phyloP scores from a whole-genome alignment of 2,329 filamentous ascomycete genomes.

The Bipolaris oryzae region DNA sequence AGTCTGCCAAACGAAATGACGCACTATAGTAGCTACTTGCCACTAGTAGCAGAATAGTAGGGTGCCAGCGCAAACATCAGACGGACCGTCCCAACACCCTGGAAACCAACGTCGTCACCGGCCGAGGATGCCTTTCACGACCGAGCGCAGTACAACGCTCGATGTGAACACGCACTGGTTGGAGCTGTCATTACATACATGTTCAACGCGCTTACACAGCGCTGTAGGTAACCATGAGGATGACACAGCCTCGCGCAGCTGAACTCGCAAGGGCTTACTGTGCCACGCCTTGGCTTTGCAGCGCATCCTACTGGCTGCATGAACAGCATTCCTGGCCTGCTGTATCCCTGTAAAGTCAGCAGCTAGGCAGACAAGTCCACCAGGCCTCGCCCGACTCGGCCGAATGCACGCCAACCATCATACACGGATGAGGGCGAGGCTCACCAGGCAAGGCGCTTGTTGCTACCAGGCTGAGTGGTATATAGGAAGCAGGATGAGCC shows the following conservation, averaged over 20 bases:
- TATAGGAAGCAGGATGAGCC: neutral
- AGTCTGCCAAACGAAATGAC: no score
- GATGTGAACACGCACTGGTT: neutral
- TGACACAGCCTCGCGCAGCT: constrained; percentile 14
- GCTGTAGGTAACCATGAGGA: constrained; percentile 25
- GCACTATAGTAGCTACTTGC: no score
- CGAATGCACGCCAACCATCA: neutral
- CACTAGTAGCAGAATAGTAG: neutral
- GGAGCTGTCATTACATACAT: constrained; percentile 3
- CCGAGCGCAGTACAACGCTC: neutral
- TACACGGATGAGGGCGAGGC: neutral
- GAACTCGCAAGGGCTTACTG: constrained; percentile 4
- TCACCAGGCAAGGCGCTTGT: neutral
- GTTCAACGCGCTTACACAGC: constrained; percentile 28
- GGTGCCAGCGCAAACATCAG: neutral
- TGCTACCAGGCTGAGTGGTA: neutral
- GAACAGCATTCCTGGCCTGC: neutral
- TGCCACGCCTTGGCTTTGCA: neutral
- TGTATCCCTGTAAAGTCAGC: constrained; percentile 8
- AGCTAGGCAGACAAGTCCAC: constrained; percentile 4
- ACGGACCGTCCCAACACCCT: neutral
- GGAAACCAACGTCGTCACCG: neutral
- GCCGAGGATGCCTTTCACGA: neutral
- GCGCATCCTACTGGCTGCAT: neutral
- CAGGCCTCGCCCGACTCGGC: neutral